A percentile compares a stretch with the other conserved stretches of the same genome.
Conservation (phyloP, 805 yeast genomes). For the Ogataea zsoltii region DNA sequence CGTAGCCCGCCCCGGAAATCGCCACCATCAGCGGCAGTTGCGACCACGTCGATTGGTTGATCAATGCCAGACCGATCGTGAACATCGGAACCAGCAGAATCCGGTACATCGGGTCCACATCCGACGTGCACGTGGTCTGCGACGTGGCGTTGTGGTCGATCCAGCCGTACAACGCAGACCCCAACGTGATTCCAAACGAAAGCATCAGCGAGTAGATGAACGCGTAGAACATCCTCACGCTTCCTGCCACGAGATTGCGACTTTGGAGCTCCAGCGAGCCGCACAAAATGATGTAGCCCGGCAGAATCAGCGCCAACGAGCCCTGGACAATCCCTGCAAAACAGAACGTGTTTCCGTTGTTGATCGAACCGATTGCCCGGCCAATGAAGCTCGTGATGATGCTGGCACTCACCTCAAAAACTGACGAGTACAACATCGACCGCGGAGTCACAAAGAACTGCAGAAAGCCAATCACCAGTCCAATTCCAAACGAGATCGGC, state of each 20-base stretch:
- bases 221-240: conserved; percentile 96
- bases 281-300: conserved; percentile 90
- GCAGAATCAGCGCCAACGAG: conserved; percentile 83
- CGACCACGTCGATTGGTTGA: conserved; percentile 81
- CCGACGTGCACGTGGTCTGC: conserved; percentile 54
- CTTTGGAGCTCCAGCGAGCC: conserved; percentile 92
- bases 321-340: conserved; percentile 91
- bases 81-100: conserved; percentile 81
- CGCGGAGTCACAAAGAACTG: conserved; percentile 81
- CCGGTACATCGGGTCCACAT: conserved; percentile 58
- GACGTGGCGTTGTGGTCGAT: conserved; percentile 75
- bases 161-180: conserved; percentile 95
- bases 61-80: conserved; percentile 56
- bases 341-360: conserved; percentile 65
- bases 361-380: conserved; percentile 85
- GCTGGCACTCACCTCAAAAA: conserved; percentile 90
- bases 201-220: conserved; percentile 86
- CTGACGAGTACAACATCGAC: conserved; percentile 81
- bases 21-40: conserved; percentile 84
- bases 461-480: conserved; percentile 77
- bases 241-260: conserved; percentile 86
- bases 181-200: conserved; percentile 92
- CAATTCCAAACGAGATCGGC: conserved; percentile 80
- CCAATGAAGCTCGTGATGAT: conserved; percentile 85
- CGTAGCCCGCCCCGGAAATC: conserved; percentile 78